These are phyloP conservation scores for Fusarium luffae DNA, from an alignment of 2,329 filamentous ascomycete genomes.

Conservation along the genomic window DNA sequence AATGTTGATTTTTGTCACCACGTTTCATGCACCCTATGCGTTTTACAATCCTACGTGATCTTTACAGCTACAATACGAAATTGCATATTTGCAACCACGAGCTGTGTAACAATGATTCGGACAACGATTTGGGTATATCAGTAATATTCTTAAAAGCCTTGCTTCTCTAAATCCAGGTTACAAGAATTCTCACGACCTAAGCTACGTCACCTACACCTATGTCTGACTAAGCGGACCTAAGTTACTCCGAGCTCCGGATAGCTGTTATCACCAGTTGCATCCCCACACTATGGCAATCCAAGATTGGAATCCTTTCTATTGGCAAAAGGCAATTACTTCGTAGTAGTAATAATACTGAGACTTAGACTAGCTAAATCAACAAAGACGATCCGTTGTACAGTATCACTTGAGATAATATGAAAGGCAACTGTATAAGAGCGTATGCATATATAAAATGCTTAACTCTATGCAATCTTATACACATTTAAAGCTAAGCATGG, in stretches of 20 bases:
- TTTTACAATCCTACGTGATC: too few species aligned
- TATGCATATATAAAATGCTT: background rate
- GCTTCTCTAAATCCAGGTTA: background rate
- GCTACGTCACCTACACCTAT: background rate
- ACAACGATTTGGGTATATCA: too few species aligned
- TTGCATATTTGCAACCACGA: too few species aligned
- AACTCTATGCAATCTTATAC: background rate
- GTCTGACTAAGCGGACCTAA: background rate
- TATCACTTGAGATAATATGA: fast-evolving
- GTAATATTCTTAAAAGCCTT: too few species aligned
- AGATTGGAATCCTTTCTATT: background rate
- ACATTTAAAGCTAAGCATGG: background rate
- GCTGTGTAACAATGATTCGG: too few species aligned
- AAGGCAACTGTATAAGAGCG: background rate
- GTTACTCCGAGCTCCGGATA: background rate
- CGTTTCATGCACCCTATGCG: too few species aligned
- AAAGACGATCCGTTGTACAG: background rate
- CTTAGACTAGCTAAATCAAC: background rate
- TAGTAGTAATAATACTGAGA: background rate
- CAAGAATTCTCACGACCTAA: background rate
- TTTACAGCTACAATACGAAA: too few species aligned
- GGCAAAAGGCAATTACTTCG: background rate
- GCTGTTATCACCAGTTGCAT: background rate
- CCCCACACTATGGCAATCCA: background rate
- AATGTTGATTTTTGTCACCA: too few species aligned